Base-by-base conservation (phyloP, 2,329 filamentous ascomycete genomes). In the Curvularia sp. region DNA sequence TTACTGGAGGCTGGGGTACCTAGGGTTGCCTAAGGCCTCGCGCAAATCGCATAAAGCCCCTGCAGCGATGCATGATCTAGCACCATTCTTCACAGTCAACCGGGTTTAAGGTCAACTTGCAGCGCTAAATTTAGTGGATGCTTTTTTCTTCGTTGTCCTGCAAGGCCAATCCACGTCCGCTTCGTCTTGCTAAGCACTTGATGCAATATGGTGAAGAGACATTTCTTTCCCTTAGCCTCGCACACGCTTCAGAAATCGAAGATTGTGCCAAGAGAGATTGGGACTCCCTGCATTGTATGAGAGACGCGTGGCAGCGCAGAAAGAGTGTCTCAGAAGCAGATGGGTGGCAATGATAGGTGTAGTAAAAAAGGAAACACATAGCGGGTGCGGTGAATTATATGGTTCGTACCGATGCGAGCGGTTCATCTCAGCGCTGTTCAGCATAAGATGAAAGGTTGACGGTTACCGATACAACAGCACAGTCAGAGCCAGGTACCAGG, bases 321-420 rank as follows among this genome's bases (percentile, higher is more conserved):
- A 64, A 60, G 8, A 67, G 52, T 7, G 61, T 61, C 55, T 69
- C 67, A 5, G 55, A n/a, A 38, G 62, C 57, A 5, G 22, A 44
- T 3, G 62, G 61, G 13, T 60, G 58, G 57, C 67, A 68, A 15
- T 49, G 38, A 50, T 65, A 69, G n/a, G 49, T 22, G 46, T 68
- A 65, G 13, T 61, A 50, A 12, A 68, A 48, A 20, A 65, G 53
- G 55, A 68, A 52, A 53, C 65, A 68, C 65, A 68, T 67, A 20
- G 41, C 28, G 15, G 44, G 30, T 12, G 4, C 13, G 8, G 5
- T 10, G n/a, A 38, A 2, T 13, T 43, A 18, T 15, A 22, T 24
- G 22, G 28, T 28, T 9, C 26, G 31, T 13, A 8, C 3, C 5
- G 24, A 41, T 6, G 20, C 18, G 43, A 15, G 26, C 47, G 8